Evolutionary conservation across 352 stramenopile species (phyloP).

Genomic region (Globisporangium viniferum): DNA sequence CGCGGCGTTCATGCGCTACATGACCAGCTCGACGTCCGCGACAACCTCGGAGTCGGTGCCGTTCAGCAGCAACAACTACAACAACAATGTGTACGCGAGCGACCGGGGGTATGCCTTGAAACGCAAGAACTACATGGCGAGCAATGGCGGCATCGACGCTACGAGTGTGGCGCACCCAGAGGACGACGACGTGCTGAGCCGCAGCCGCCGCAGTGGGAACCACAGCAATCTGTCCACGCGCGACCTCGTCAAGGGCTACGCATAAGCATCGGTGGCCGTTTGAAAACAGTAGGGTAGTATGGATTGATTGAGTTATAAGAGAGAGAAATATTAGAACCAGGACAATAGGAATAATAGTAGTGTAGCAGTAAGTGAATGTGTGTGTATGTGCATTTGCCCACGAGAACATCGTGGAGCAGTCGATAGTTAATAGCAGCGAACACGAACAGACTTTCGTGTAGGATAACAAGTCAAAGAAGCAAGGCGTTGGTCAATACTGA

Average conservation of each 20-base stretch:
- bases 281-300: constrained; percentile 3
- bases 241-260: constrained; percentile 19
- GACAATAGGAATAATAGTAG: neutral
- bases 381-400: neutral
- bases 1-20: constrained; percentile 16
- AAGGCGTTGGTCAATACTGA: neutral
- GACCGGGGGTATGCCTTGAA: neutral
- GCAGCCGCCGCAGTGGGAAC: constrained; percentile 17
- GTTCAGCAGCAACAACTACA: constrained; percentile 7
- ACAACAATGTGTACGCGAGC: neutral
- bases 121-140: constrained; percentile 23
- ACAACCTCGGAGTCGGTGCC: constrained; percentile 15
- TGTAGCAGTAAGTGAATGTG: neutral
- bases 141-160: constrained; percentile 18
- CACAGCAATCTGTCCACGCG: constrained; percentile 19
- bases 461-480: neutral
- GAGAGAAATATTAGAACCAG: constrained; percentile 5
- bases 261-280: neutral
- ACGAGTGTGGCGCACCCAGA: constrained; percentile 10
- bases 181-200: constrained; percentile 26
- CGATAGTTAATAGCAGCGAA: neutral
- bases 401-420: neutral
- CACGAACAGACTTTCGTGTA: constrained; percentile 1
- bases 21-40: constrained; percentile 16
- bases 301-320: constrained; percentile 8